These are phyloP conservation scores for Stentor roeselii DNA, from an alignment of 73 alveolate species.

Conservation along the genomic window DNA sequence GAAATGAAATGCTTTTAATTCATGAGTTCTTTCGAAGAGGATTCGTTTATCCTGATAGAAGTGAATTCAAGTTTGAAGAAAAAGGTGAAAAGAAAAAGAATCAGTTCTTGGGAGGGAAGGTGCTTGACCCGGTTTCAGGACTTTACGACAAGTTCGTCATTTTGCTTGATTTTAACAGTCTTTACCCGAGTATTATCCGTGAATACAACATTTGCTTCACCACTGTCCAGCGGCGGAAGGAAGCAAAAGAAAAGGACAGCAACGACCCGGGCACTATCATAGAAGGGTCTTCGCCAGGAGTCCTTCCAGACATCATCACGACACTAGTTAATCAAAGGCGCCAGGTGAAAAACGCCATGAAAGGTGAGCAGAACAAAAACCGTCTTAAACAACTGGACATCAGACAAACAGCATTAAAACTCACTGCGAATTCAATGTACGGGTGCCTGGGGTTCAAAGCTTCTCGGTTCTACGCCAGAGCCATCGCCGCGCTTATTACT, in stretches of 20 bases:
- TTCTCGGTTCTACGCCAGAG: slow-evolving; percentile 94
- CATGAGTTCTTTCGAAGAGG: slow-evolving; percentile 84
- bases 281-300: slow-evolving; percentile 58
- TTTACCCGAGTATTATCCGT: slow-evolving; percentile 98
- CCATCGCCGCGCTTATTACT: slow-evolving; percentile 98
- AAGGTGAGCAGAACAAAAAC: slow-evolving; percentile 72
- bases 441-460: slow-evolving; percentile 98
- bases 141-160: slow-evolving; percentile 93
- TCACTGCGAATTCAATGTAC: slow-evolving; percentile 99
- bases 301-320: slow-evolving; percentile 84
- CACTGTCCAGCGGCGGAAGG: slow-evolving; percentile 81
- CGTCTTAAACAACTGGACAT: slow-evolving; percentile 77
- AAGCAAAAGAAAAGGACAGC: slow-evolving; percentile 50
- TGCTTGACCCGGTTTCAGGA: slow-evolving; percentile 97
- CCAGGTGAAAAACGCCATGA: slow-evolving; percentile 55
- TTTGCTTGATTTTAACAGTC: slow-evolving; percentile 97
- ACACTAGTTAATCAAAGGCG: slow-evolving; percentile 81
- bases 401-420: slow-evolving; percentile 90
- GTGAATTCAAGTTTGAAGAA: neutral
- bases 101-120: slow-evolving; percentile 96
- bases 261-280: slow-evolving; percentile 55
- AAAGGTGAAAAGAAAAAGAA: slow-evolving; percentile 74
- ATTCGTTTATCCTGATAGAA: neutral
- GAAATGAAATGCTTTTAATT: slow-evolving; percentile 96
- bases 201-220: slow-evolving; percentile 99